Percentiles rank a stretch among this genome's conserved stretches.
These are phyloP conservation scores for Talaromyces sp. DNA, from an alignment of 2,329 filamentous ascomycete species.

Conservation along the genomic window DNA sequence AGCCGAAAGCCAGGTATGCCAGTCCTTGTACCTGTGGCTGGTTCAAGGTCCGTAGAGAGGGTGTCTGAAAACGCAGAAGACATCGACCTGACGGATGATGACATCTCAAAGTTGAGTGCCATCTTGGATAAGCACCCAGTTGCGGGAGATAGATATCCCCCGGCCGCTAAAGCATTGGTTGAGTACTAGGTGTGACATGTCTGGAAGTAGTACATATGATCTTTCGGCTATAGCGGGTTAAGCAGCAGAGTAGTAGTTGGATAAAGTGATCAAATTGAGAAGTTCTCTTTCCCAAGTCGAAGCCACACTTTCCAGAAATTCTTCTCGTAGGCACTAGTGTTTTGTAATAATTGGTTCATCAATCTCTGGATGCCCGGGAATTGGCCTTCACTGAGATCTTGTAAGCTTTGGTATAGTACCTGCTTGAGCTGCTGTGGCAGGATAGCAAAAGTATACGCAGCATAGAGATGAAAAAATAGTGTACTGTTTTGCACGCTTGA, in stretches of 20 bases:
- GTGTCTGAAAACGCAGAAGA: constrained; percentile 40
- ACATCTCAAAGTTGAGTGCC: constrained; percentile 23
- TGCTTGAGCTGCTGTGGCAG: constrained; percentile 1
- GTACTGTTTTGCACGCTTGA: constrained; percentile 11
- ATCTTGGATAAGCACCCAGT: constrained; percentile 10
- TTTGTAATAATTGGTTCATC: constrained; percentile 7
- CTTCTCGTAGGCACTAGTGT: neutral
- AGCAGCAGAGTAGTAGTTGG: neutral
- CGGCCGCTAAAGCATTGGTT: neutral
- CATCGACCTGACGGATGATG: constrained; percentile 44
- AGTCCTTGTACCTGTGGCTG: constrained; percentile 41
- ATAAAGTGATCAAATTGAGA: constrained; percentile 6
- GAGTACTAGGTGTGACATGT: constrained; percentile 4
- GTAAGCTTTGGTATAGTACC: neutral
- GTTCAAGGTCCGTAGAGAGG: constrained; percentile 34
- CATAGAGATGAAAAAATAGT: constrained; percentile 13
- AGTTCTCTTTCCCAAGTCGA: constrained; percentile 11
- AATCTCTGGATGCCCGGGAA: constrained; percentile 9
- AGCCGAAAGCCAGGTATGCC: constrained; percentile 35
- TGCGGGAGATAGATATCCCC: constrained; percentile 12
- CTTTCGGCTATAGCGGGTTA: neutral
- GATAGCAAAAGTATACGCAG: neutral
- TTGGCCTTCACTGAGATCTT: constrained; percentile 2
- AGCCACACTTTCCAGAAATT: constrained; percentile 16
- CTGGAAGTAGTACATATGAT: neutral